A percentile compares a stretch with the other conserved stretches of the same genome.
Evolutionary conservation across 768 basidiomycete genomes (phyloP).

Genomic region (Kwoniella sp.): DNA sequence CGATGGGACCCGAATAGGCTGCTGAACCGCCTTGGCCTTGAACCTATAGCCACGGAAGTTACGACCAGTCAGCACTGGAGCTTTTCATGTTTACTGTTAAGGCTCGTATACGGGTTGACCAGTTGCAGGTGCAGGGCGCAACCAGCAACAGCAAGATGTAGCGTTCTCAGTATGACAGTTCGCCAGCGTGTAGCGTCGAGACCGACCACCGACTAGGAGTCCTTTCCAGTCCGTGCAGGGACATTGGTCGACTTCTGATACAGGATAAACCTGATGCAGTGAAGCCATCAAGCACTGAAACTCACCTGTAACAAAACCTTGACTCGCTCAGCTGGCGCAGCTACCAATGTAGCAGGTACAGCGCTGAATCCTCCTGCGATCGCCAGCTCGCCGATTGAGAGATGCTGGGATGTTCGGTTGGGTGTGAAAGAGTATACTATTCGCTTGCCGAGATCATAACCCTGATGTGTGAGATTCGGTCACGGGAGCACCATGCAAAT

Average conservation of each 20-base stretch:
- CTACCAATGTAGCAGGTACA: constrained; percentile 83
- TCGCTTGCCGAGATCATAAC: constrained; percentile 88
- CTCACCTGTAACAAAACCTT: constrained; percentile 89
- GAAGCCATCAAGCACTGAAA: constrained; percentile 9
- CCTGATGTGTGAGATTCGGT: constrained; percentile 64
- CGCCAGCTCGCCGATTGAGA: constrained; percentile 80
- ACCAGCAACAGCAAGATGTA: too few relatives aligned
- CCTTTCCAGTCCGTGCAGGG: too few relatives aligned
- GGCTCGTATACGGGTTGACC: too few relatives aligned
- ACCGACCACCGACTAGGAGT: too few relatives aligned
- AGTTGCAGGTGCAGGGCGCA: too few relatives aligned
- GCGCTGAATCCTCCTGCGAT: constrained; percentile 92
- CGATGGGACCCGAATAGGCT: constrained; percentile 81
- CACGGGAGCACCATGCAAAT: too few relatives aligned
- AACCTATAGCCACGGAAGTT: constrained; percentile 59
- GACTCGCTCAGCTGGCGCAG: constrained; percentile 94
- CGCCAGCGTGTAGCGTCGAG: too few relatives aligned
- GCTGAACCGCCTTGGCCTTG: constrained; percentile 75
- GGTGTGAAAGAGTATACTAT: constrained; percentile 78
- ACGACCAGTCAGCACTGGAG: too few relatives aligned
- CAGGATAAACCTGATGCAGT: too few relatives aligned
- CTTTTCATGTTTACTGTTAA: too few relatives aligned
- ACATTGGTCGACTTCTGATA: too few relatives aligned
- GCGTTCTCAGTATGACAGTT: too few relatives aligned
- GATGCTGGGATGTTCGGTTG: constrained; percentile 64